Evolutionary conservation across 148 eudicot species (phyloP), one percentile per base, ranked within the genome.

Genomic region (Camellia lanceoleosa): DNA sequence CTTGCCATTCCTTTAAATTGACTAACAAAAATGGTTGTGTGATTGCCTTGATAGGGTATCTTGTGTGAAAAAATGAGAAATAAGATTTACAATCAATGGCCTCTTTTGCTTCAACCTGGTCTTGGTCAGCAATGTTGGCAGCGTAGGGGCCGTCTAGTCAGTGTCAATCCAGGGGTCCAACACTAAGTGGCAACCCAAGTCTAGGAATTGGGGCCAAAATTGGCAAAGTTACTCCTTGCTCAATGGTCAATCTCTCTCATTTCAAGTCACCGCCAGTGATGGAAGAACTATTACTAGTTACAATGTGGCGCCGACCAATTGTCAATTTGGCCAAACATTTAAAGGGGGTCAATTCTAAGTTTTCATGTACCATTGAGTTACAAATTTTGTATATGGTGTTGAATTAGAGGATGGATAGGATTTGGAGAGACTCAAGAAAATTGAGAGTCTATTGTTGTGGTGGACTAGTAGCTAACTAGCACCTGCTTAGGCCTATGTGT

Each of bases 291-390:
- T 82, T 6, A 77, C 80, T 15, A 79, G 83, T 61, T 43, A 76
- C 54, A 51, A 85, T 13, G 79, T 59, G 42, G 87, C 78, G 49
- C 85, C 87, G 3, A 16, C 85, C 0, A 85, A 80, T 74, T 85
- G 87, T 85, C 87, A 85, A 63, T 84, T 84, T 46, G 87, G 87
- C 8, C 84, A 84, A 43, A 84, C 84, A 14, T 84, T 60, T 49
- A 64, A 73, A 13, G 86, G 86, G 13, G n/a, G 41, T 3, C 86
- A 84, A 20, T 84, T 81, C 42, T 84, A 55, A 55, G 9, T 23
- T 38, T 56, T 9, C 7, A 47, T 4, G 7, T 5, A 47, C 51
- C 18, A 10, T 19, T 16, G 5, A 30, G 30, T 41, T 5, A 3
- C 4, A n/a, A 71, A 30, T 30, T 2, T 2, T 71, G 4, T 6